Base-by-base conservation (phyloP, 2,329 filamentous ascomycete genomes). In the Penicillium sp. region DNA sequence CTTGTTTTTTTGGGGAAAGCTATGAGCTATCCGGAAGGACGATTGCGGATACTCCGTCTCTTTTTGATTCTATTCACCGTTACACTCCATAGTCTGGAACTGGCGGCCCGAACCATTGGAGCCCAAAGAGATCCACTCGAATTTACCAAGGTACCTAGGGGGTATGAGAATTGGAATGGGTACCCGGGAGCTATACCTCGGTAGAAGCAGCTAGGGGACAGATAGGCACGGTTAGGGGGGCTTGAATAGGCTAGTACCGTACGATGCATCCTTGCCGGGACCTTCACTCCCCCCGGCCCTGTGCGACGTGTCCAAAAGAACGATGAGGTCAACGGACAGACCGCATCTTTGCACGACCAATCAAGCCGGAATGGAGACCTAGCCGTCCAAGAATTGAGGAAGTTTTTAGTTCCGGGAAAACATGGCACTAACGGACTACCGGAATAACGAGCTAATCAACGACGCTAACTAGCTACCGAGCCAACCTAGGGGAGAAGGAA, bases 341-440 rank as follows among this genome's bases (percentile, higher is more conserved):
- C 53, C 53, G 53, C 53, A 56, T 56, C 18, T 56, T 56, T 53
- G 51, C 10, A 26, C 13, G 10, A 29, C 53, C 53, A 56, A 56
- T 56, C 39, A 12, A 31, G 21, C 23, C 9, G 15, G 28, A 15
- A 28, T 8, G 29, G 42, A 26, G 24, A 26, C 5, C 5, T 26
- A 43, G 28, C 7, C n/a, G 31, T 36, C n/a, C 33, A 16, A 21
- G 16, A 38, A 26, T 26, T 26, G 24, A 26, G 24, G 7, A 7
- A 1, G 24, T 26, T 26, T 26, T 26, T 26, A 26, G 33, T 16
- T 18, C n/a, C 33, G 33, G 33, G 15, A 7, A 7, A 4, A 26
- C 2, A 21, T 21, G 23, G 24, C 24, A 26, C 24, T 26, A 26
- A 26, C 24, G 24, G 24, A 26, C 24, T 26, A 26, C 24, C 24